Evolutionary conservation across 2,329 filamentous ascomycete genomes (phyloP), one percentile per base, ranked within the genome.

Genomic region (Ophiostoma tasmaniense): DNA sequence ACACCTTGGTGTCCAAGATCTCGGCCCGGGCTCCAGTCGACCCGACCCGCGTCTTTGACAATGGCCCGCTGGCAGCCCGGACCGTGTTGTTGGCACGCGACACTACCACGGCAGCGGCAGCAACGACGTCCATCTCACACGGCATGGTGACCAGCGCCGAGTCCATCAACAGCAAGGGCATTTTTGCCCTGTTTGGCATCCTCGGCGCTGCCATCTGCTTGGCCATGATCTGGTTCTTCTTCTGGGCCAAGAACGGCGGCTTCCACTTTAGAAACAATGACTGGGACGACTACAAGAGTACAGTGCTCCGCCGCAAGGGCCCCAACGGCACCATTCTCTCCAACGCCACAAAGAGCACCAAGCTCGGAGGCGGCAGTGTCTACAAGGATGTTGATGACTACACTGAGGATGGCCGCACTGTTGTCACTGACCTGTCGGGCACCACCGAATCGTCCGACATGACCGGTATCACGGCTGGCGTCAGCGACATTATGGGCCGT

Each of bases 211-310:
- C 81, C 39, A 90, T 98, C 76, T 90, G 95, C 30, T 70, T 91
- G 3, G 85, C 83, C 0, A 86, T 84, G 30, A 92, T 98, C 76
- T 99, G 95, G 93, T 97, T 99, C 85, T 98, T 99, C 85, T 96
- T 96, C 84, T 96, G 92, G 90, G 94, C 94, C 69, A 94, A 91
- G 80, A 97, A 98, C 74, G 95, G 95, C 71, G 95, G 95, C 17
- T 97, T 98, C 81, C 82, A 90, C 72, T 98, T 93, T 84, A 85
- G 85, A 64, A 82, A 96, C 72, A 84, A 87, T 45, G 95, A 99
- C 79, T 99, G 95, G 94, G 94, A 98, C 6, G 95, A 99, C 76
- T 99, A 99, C 86, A 98, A 98, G 78, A 90, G 90, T 1, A 97
- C 94, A 0, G 95, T 99, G 1, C 80, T 99, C 64, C 87, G 95